Evolutionary conservation across 2,329 filamentous ascomycete species (phyloP).

Genomic region (Neonectria coccinea): DNA sequence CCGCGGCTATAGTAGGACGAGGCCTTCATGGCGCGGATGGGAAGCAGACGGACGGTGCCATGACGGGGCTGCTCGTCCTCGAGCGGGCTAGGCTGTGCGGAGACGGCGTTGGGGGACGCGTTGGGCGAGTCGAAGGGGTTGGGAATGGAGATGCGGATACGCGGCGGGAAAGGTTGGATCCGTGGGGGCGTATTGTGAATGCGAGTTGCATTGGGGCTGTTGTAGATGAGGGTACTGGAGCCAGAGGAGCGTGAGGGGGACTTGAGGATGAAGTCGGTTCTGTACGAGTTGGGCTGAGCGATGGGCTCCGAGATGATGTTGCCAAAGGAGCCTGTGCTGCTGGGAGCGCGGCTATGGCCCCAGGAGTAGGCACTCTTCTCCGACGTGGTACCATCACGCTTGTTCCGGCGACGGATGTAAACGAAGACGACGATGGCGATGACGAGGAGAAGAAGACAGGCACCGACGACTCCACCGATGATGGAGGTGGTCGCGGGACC

Average conservation of each 20-base stretch:
- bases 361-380: slow-evolving; percentile 41
- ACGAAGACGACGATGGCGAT: slow-evolving; percentile 55
- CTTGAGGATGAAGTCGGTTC: slow-evolving; percentile 66
- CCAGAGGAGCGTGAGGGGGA: slow-evolving; percentile 34
- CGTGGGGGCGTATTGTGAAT: slow-evolving; percentile 30
- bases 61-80: slow-evolving; percentile 45
- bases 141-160: slow-evolving; percentile 49
- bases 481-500: slow-evolving; percentile 54
- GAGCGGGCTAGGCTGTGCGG: slow-evolving; percentile 39
- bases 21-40: slow-evolving; percentile 56
- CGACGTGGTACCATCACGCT: slow-evolving; percentile 26
- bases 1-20: slow-evolving; percentile 42
- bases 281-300: slow-evolving; percentile 56
- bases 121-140: slow-evolving; percentile 53
- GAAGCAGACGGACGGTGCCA: slow-evolving; percentile 47
- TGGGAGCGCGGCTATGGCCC: slow-evolving; percentile 30
- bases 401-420: slow-evolving; percentile 52
- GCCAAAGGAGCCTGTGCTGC: slow-evolving; percentile 43
- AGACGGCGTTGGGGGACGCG: slow-evolving; percentile 39
- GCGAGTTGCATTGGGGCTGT: slow-evolving; percentile 11
- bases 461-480: slow-evolving; percentile 62
- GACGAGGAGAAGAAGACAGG: slow-evolving; percentile 57
- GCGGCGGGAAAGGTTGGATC: slow-evolving; percentile 28
- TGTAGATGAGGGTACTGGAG: slow-evolving; percentile 31
- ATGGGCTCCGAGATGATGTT: slow-evolving; percentile 71